Conservation (phyloP, 2,329 filamentous ascomycete species). For the Fusarium buharicum region DNA sequence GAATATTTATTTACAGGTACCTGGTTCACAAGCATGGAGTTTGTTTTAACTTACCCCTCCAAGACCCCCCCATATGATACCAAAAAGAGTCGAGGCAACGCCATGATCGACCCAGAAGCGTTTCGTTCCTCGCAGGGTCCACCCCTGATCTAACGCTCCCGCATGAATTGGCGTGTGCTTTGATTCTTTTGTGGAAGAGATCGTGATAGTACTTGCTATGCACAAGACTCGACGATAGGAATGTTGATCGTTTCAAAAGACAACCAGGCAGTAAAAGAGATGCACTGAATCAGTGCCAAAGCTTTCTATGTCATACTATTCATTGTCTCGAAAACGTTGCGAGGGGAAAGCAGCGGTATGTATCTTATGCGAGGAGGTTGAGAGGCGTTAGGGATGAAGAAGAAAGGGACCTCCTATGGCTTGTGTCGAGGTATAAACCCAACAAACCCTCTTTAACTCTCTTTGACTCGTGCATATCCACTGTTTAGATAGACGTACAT, state of each 20-base stretch:
- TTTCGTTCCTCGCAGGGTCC: conserved; percentile 28
- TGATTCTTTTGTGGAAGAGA: conserved; percentile 6
- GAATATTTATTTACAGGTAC: conserved; percentile 4
- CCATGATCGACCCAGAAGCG: conserved; percentile 22
- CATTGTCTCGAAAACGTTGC: conserved; percentile 12
- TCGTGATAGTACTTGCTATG: not conserved
- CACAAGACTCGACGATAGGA: not conserved
- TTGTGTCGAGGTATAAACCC: conserved; percentile 21
- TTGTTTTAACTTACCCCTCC: conserved; percentile 2
- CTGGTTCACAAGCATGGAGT: conserved; percentile 2
- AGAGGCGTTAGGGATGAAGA: conserved; percentile 21
- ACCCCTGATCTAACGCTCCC: conserved; percentile 24
- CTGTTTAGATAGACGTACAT: too few species aligned
- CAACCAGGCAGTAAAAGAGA: not conserved
- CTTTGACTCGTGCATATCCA: not conserved
- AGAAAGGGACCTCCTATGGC: not conserved
- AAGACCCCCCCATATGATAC: conserved; percentile 9
- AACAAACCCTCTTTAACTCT: conserved; percentile 5
- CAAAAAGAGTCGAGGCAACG: conserved; percentile 19
- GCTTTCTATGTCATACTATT: not conserved
- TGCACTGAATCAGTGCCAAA: not conserved
- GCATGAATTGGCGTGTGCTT: conserved; percentile 25
- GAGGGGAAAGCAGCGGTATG: conserved; percentile 22
- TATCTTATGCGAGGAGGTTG: conserved; percentile 31
- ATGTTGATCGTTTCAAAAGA: conserved; percentile 12